A percentile compares a stretch with the other conserved stretches of the same genome.
Conservation (phyloP, 371 early-diverging fungal species). For the Dinochytrium kinnereticum region DNA sequence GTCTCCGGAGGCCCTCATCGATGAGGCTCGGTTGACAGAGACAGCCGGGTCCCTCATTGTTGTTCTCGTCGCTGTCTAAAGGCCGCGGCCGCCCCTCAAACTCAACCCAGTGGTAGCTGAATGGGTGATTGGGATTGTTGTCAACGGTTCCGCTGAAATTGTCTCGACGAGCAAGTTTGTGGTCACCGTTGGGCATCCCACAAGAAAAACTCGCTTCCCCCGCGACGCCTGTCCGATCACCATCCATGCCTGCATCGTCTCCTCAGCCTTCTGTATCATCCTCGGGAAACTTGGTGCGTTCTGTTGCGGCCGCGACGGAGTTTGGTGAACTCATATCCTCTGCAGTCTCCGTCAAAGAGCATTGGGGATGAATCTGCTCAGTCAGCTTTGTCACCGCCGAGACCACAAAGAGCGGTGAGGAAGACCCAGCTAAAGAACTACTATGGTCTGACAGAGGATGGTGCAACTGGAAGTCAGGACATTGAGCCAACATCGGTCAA, state of each 20-base stretch:
- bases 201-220: neutral
- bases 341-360: slow-evolving; percentile 1
- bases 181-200: no score
- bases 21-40: no score
- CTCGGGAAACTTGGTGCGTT: neutral
- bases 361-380: neutral
- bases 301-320: neutral
- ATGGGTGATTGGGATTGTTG: no score
- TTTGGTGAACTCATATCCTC: neutral
- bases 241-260: neutral
- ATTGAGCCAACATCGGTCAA: neutral
- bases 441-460: slow-evolving; percentile 37
- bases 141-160: no score
- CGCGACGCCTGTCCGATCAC: neutral
- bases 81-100: no score
- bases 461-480: neutral
- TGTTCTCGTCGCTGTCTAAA: no score
- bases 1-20: no score
- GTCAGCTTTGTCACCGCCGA: neutral
- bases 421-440: slow-evolving; percentile 48
- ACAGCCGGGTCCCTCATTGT: no score
- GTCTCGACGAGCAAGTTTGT: no score
- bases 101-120: no score
- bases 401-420: slow-evolving; percentile 19
- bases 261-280: neutral